Percentiles rank a stretch among this genome's conserved stretches.
Conservation (phyloP, 2,329 filamentous ascomycete species). For the Chaetomium strumarium region DNA sequence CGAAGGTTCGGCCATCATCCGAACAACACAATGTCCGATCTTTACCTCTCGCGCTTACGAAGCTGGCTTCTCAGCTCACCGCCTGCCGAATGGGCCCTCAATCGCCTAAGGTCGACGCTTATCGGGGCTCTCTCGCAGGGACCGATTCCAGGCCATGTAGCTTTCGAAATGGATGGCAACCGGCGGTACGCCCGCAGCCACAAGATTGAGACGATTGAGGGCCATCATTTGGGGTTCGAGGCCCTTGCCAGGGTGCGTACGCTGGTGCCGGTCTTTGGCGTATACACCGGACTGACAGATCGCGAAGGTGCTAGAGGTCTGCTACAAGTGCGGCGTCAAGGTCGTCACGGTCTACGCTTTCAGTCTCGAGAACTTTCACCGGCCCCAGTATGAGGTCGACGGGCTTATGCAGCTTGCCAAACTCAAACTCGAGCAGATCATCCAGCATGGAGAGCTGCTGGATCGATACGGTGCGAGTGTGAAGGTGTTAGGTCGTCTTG, state of each 20-base stretch:
- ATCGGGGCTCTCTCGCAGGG: constrained; percentile 87
- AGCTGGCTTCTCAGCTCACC: constrained; percentile 81
- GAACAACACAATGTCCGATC: constrained; percentile 44
- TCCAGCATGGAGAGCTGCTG: constrained; percentile 86
- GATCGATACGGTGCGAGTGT: constrained; percentile 89
- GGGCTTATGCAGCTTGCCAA: constrained; percentile 97
- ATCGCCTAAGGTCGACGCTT: constrained; percentile 71
- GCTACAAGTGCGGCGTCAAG: constrained; percentile 95
- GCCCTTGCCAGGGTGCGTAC: constrained; percentile 72
- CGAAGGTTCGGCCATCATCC: background rate
- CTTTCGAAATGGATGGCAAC: constrained; percentile 99
- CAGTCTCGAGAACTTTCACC: constrained; percentile 98
- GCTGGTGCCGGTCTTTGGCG: background rate
- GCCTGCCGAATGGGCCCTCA: constrained; percentile 83
- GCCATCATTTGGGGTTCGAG: constrained; percentile 93
- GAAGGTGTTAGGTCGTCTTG: constrained; percentile 75
- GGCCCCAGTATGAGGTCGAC: constrained; percentile 93
- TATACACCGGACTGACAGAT: background rate
- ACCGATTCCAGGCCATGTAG: constrained; percentile 87
- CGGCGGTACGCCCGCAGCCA: constrained; percentile 83
- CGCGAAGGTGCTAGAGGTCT: constrained; percentile 80
- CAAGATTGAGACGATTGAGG: constrained; percentile 93
- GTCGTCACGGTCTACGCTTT: constrained; percentile 98
- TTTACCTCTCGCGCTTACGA: constrained; percentile 43
- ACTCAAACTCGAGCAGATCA: constrained; percentile 84